Evolutionary conservation across 139 green algal species (phyloP).

Genomic region (Deuterostichococcus epilithicus): DNA sequence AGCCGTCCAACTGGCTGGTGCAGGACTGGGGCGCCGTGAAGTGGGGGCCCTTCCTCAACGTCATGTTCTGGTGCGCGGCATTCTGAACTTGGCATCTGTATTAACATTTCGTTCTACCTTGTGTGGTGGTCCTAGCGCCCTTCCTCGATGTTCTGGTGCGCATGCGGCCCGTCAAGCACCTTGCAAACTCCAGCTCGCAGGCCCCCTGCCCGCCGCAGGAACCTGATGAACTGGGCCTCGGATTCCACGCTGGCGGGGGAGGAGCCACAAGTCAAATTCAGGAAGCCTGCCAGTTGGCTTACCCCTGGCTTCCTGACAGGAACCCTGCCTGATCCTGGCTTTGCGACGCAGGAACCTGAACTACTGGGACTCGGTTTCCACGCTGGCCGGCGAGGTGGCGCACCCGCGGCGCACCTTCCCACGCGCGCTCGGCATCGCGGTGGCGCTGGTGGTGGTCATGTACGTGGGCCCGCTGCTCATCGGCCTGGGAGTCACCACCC

Average conservation of each 20-base stretch:
- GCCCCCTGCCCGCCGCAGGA: too few species aligned
- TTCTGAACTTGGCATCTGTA: too few species aligned
- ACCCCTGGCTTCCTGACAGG: neutral
- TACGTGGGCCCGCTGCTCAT: constrained; percentile 79
- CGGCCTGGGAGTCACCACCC: constrained; percentile 63
- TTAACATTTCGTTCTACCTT: too few species aligned
- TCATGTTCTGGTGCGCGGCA: constrained; percentile 90
- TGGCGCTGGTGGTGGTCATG: constrained; percentile 62
- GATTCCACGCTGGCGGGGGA: too few species aligned
- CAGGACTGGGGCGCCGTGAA: constrained; percentile 53
- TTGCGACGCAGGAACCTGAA: constrained; percentile 70
- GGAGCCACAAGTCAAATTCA: too few species aligned
- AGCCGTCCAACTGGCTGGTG: constrained; percentile 63
- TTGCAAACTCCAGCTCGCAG: too few species aligned
- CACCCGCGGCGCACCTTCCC: constrained; percentile 77
- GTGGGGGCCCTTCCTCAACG: constrained; percentile 90
- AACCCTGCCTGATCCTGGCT: neutral
- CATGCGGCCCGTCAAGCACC: too few species aligned
- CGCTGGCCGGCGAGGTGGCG: constrained; percentile 86
- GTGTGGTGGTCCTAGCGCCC: too few species aligned
- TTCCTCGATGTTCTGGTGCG: too few species aligned
- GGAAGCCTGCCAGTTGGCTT: neutral
- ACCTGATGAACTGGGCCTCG: too few species aligned
- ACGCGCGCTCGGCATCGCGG: constrained; percentile 63
- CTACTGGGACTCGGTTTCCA: constrained; percentile 86